Conservation (phyloP, 441 rosid genomes). For the Populus hybrid region DNA sequence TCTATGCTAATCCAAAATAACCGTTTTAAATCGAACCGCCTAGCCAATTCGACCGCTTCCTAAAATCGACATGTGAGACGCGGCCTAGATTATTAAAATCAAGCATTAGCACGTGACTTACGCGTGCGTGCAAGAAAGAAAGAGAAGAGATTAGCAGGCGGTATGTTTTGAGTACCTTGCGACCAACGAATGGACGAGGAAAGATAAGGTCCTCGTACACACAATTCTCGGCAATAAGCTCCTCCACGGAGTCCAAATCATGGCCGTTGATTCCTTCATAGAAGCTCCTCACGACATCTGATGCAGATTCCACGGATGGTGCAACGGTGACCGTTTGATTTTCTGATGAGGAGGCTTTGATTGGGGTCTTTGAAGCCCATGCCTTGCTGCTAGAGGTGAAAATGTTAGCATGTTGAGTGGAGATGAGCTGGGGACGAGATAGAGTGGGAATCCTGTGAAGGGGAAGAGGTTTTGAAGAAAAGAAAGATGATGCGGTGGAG, state of each 20-base stretch:
- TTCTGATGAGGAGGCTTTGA: slow-evolving; percentile 16
- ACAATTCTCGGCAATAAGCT: slow-evolving; percentile 69
- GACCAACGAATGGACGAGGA: slow-evolving; percentile 78
- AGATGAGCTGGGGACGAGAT: not conserved
- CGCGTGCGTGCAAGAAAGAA: not conserved
- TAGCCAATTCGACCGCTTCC: no score
- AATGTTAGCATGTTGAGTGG: not conserved
- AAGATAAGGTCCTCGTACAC: slow-evolving; percentile 88
- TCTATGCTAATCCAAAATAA: no score
- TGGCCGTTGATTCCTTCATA: slow-evolving; percentile 59
- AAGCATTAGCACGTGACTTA: no score
- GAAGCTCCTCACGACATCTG: slow-evolving; percentile 61
- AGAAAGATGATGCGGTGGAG: not conserved
- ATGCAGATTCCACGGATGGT: slow-evolving; percentile 18
- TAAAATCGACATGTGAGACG: no score
- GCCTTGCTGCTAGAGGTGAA: not conserved
- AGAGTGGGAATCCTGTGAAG: not conserved
- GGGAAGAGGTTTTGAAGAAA: not conserved
- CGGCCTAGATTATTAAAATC: no score
- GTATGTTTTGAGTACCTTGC: slow-evolving; percentile 37
- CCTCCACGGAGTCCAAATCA: slow-evolving; percentile 59
- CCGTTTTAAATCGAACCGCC: no score
- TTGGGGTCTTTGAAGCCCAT: not conserved
- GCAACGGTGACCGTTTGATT: slow-evolving; percentile 27
- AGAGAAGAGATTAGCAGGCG: not conserved